Conservation (phyloP, 2,329 filamentous ascomycete species). For the Ambrosiella xylebori region DNA sequence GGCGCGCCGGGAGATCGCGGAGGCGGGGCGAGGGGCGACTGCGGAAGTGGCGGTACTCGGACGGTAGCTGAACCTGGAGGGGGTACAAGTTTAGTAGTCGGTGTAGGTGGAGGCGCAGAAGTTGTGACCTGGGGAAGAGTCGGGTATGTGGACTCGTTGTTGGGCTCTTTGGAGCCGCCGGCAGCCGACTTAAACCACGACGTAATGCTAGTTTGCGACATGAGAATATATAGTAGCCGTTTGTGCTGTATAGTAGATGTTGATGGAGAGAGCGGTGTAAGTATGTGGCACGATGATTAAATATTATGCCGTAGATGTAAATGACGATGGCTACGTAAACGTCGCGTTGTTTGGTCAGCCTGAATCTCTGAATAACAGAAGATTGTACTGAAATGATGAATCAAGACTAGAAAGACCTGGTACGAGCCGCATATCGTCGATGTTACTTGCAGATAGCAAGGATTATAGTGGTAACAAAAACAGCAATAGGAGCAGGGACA, state of each 20-base stretch:
- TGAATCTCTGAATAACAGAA: no score
- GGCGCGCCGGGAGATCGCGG: constrained; percentile 14
- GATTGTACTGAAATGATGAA: no score
- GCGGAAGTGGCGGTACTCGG: constrained; percentile 14
- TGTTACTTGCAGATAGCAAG: no score
- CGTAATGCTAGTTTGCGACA: constrained; percentile 40
- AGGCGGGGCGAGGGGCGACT: constrained; percentile 16
- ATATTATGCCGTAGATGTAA: no score
- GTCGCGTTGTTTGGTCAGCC: no score
- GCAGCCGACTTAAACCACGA: constrained; percentile 36
- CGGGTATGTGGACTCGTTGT: not conserved
- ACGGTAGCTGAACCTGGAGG: constrained; percentile 13
- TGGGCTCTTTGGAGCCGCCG: constrained; percentile 11
- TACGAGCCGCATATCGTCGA: no score
- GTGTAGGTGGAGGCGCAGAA: constrained; percentile 14
- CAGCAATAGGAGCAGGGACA: no score
- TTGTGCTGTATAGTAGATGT: not conserved
- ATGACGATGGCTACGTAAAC: no score
- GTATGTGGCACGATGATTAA: no score
- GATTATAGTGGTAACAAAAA: no score
- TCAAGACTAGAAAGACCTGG: no score
- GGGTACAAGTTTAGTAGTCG: constrained; percentile 8
- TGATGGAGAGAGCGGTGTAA: no score
- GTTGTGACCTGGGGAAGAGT: constrained; percentile 15
- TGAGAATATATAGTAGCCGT: constrained; percentile 15